Percentiles rank a stretch among this genome's conserved stretches.
Conservation (phyloP, 2,329 filamentous ascomycete genomes). For the Chaetomium strumarium region DNA sequence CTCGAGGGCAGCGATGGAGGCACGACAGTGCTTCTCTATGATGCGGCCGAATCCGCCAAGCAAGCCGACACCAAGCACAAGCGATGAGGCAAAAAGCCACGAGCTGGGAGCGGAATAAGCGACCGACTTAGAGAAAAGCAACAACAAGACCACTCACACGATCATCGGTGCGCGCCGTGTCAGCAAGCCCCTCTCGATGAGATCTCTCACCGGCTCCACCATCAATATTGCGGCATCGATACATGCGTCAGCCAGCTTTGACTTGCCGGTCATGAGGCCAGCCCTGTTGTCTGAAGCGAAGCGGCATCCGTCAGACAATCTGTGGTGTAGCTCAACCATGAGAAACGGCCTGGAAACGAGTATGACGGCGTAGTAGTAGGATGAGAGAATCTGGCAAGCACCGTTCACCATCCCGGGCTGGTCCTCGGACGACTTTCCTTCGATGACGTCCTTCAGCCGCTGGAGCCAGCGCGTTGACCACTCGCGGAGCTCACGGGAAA, state of each 20-base stretch:
- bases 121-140: not conserved
- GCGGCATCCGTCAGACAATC: constrained; percentile 34
- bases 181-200: constrained; percentile 38
- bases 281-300: constrained; percentile 16
- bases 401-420: constrained; percentile 34
- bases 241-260: constrained; percentile 48
- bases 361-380: constrained; percentile 54
- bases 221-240: constrained; percentile 50
- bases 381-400: constrained; percentile 46
- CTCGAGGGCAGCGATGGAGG: constrained; percentile 43
- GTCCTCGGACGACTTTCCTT: constrained; percentile 22
- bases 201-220: constrained; percentile 43
- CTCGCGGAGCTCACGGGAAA: constrained; percentile 46
- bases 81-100: constrained; percentile 49
- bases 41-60: constrained; percentile 47
- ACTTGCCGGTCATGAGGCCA: constrained; percentile 37
- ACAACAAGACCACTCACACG: constrained; percentile 37
- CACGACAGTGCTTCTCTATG: constrained; percentile 44
- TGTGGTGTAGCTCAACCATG: constrained; percentile 48
- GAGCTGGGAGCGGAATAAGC: constrained; percentile 32
- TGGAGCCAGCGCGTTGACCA: constrained; percentile 47
- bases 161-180: constrained; percentile 43
- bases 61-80: constrained; percentile 47
- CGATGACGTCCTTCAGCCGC: constrained; percentile 36
- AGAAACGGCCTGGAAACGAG: constrained; percentile 50